phyloP scores from a whole-genome alignment of 2,329 filamentous ascomycete genomes.

The Alternaria consortialis region DNA sequence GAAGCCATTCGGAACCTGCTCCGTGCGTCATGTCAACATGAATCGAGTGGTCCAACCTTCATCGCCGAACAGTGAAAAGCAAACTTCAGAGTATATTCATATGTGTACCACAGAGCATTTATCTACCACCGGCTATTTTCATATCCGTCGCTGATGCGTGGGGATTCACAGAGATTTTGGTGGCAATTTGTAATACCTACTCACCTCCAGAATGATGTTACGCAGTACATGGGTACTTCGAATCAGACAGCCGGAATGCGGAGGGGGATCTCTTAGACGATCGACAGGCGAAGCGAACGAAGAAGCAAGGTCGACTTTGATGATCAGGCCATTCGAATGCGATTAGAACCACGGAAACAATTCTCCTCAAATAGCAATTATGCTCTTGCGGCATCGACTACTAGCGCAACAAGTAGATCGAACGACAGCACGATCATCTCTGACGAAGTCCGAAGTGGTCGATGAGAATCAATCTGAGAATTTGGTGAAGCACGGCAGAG shows the following conservation, averaged over 20 bases:
- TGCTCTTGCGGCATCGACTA: constrained; percentile 3
- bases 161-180: constrained; percentile 16
- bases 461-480: constrained; percentile 3
- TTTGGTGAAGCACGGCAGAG: constrained; percentile 10
- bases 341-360: constrained; percentile 2
- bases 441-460: neutral
- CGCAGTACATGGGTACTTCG: constrained; percentile 6
- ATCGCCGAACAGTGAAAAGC: constrained; percentile 7
- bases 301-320: constrained; percentile 4
- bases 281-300: constrained; percentile 16
- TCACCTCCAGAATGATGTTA: constrained; percentile 2
- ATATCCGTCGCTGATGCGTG: neutral
- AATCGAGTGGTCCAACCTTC: neutral
- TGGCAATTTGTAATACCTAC: neutral
- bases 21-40: constrained; percentile 1
- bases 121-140: constrained; percentile 1
- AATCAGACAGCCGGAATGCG: constrained; percentile 6
- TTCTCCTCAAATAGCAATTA: constrained; percentile 5
- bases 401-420: neutral
- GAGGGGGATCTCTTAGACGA: constrained; percentile 7
- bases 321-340: constrained; percentile 3
- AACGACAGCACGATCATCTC: neutral
- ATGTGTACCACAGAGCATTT: neutral
- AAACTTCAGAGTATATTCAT: neutral
- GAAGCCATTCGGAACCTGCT: constrained; percentile 6